A percentile compares a stretch with the other conserved stretches of the same genome.
Evolutionary conservation across 495 filamentous ascomycete genomes (phyloP).

Genomic region (Xylaria acuta): DNA sequence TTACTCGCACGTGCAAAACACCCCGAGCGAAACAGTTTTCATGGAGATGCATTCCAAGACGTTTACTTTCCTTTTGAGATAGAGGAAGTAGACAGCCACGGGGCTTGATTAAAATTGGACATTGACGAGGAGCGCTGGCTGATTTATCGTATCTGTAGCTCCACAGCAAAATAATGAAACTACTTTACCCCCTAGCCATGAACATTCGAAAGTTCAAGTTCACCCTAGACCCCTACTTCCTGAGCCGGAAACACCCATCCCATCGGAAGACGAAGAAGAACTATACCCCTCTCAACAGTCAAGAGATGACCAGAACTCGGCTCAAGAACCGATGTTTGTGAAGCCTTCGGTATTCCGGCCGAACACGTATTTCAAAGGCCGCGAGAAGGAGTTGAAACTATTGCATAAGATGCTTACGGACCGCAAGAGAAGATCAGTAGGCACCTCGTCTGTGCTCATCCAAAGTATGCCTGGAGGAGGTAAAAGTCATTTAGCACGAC

Average conservation of each 20-base stretch:
- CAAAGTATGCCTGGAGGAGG: constrained; percentile 78
- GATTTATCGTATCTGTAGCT: constrained; percentile 43
- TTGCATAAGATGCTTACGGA: constrained; percentile 73
- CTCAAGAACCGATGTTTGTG: constrained; percentile 61
- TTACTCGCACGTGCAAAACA: constrained; percentile 34
- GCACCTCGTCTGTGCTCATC: constrained; percentile 72
- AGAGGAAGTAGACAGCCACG: constrained; percentile 39
- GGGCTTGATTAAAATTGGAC: constrained; percentile 32
- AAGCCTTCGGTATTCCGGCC: constrained; percentile 78
- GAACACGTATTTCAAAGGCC: constrained; percentile 77
- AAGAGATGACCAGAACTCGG: constrained; percentile 35
- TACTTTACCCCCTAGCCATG: constrained; percentile 38
- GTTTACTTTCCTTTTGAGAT: constrained; percentile 42
- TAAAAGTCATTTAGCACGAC: constrained; percentile 80
- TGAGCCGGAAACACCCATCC: constrained; percentile 31
- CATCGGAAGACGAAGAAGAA: constrained; percentile 37
- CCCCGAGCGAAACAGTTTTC: constrained; percentile 34
- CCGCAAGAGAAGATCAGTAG: constrained; percentile 63
- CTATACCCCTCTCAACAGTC: constrained; percentile 40
- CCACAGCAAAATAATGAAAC: constrained; percentile 47
- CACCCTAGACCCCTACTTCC: constrained; percentile 41
- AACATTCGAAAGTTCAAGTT: constrained; percentile 37
- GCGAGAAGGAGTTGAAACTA: constrained; percentile 70
- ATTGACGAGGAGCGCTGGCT: constrained; percentile 44
- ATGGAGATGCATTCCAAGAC: constrained; percentile 37